Evolutionary conservation across 805 yeast species (phyloP).

Genomic region (Lipomyces sp.): DNA sequence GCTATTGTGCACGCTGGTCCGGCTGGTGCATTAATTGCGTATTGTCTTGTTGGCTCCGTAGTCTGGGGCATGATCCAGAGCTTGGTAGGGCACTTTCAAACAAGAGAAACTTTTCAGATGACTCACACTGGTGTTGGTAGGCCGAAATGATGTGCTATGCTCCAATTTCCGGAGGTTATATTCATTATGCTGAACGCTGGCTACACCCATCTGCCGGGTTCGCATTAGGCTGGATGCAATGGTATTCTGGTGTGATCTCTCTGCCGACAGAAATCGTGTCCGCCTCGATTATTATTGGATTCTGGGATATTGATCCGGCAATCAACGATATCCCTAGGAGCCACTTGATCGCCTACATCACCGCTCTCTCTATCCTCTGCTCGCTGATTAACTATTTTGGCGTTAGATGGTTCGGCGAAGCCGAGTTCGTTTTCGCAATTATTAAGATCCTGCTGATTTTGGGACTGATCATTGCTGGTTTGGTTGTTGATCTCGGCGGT

Average conservation of each 20-base stretch:
- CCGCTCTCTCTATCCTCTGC: constrained; percentile 54
- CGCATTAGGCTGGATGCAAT: constrained; percentile 69
- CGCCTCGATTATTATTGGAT: constrained; percentile 59
- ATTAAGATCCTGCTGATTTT: constrained; percentile 68
- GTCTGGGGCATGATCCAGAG: constrained; percentile 35
- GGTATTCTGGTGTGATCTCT: constrained; percentile 58
- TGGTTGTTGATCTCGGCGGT: constrained; percentile 73
- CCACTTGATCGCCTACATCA: constrained; percentile 57
- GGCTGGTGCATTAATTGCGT: constrained; percentile 44
- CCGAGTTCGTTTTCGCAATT: constrained; percentile 61
- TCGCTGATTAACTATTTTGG: constrained; percentile 53
- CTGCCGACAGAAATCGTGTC: constrained; percentile 74
- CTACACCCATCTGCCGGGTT: constrained; percentile 71
- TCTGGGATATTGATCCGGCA: constrained; percentile 49
- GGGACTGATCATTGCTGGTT: constrained; percentile 67
- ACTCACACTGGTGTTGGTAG: constrained; percentile 3
- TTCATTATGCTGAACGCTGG: constrained; percentile 60
- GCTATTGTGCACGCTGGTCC: constrained; percentile 42
- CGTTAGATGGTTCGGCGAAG: constrained; percentile 53
- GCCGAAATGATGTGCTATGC: constrained; percentile 34
- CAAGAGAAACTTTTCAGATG: background rate
- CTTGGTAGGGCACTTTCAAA: constrained; percentile 15
- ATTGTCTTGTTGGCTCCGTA: constrained; percentile 40
- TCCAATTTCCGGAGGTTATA: constrained; percentile 60
- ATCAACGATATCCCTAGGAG: constrained; percentile 44